These are phyloP conservation scores for Marasmius fiardii DNA, from an alignment of 1,284 basidiomycete species.

Conservation along the genomic window DNA sequence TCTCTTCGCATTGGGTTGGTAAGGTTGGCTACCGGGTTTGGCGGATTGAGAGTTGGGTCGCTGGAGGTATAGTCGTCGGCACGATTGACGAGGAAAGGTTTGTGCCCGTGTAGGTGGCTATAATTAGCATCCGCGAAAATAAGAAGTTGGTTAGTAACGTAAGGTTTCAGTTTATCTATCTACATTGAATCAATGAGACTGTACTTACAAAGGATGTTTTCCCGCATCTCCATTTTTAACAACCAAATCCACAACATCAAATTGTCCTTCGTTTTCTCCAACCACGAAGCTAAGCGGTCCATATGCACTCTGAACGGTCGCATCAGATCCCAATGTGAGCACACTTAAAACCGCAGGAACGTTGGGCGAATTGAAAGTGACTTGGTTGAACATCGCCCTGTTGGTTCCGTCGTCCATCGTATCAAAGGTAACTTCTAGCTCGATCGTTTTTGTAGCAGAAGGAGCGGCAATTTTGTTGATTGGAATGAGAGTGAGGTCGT, in stretches of 20 bases:
- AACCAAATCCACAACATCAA: slow-evolving; percentile 68
- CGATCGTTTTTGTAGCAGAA: slow-evolving; percentile 47
- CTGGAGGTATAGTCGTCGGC: slow-evolving; percentile 71
- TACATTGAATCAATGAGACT: neutral
- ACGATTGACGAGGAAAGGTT: slow-evolving; percentile 75
- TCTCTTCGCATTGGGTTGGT: slow-evolving; percentile 86
- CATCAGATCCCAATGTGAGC: slow-evolving; percentile 73
- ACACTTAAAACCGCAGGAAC: slow-evolving; percentile 77
- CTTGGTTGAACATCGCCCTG: slow-evolving; percentile 68
- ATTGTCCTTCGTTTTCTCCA: slow-evolving; percentile 52
- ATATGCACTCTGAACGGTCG: slow-evolving; percentile 68
- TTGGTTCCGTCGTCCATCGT: slow-evolving; percentile 81
- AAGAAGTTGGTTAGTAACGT: neutral
- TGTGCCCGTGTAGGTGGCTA: slow-evolving; percentile 83
- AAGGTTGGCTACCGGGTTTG: slow-evolving; percentile 63
- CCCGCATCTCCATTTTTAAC: slow-evolving; percentile 78
- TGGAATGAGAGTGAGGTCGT: slow-evolving; percentile 66
- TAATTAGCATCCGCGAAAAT: too few relatives aligned
- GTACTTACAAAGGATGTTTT: slow-evolving; percentile 76
- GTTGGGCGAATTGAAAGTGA: slow-evolving; percentile 67
- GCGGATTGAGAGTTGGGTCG: slow-evolving; percentile 80
- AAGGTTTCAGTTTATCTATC: too few relatives aligned
- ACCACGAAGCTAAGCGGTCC: slow-evolving; percentile 77
- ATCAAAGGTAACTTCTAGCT: slow-evolving; percentile 60
- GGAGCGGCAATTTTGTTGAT: slow-evolving; percentile 41